Conservation (phyloP, 2,329 filamentous ascomycete species). For the Fusarium brevicatenulatum region DNA sequence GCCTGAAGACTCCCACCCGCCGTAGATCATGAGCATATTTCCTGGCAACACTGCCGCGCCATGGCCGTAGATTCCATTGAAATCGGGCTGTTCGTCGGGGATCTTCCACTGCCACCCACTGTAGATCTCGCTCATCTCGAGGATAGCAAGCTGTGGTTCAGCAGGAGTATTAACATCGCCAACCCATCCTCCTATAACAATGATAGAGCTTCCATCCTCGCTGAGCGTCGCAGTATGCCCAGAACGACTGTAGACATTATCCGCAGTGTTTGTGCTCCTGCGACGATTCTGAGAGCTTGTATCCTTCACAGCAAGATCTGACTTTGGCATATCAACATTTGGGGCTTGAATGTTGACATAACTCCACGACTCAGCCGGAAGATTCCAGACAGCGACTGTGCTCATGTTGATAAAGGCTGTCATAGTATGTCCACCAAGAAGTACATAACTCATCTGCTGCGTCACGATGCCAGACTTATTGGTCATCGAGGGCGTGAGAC, state of each 20-base stretch:
- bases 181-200: constrained; percentile 93
- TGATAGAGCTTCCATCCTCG: constrained; percentile 78
- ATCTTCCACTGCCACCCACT: constrained; percentile 79
- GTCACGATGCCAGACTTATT: constrained; percentile 72
- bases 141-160: constrained; percentile 80
- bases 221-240: constrained; percentile 88
- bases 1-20: constrained; percentile 67
- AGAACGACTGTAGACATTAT: constrained; percentile 78
- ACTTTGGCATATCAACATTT: constrained; percentile 49
- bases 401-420: constrained; percentile 94
- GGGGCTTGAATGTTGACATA: constrained; percentile 74
- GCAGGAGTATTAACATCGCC: constrained; percentile 81
- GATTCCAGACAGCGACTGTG: constrained; percentile 84
- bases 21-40: constrained; percentile 75
- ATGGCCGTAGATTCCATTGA: constrained; percentile 68
- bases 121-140: constrained; percentile 80
- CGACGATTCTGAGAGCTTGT: constrained; percentile 8
- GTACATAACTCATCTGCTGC: constrained; percentile 80
- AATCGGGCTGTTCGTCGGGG: constrained; percentile 61
- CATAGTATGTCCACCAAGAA: constrained; percentile 87
- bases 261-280: constrained; percentile 43
- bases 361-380: constrained; percentile 88
- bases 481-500: constrained; percentile 74
- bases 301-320: constrained; percentile 65
- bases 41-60: constrained; percentile 71